Evolutionary conservation across 139 green algal species (phyloP), one percentile per base, ranked within the genome.

Genomic region (Auxenochlorella pyrenoidosa): DNA sequence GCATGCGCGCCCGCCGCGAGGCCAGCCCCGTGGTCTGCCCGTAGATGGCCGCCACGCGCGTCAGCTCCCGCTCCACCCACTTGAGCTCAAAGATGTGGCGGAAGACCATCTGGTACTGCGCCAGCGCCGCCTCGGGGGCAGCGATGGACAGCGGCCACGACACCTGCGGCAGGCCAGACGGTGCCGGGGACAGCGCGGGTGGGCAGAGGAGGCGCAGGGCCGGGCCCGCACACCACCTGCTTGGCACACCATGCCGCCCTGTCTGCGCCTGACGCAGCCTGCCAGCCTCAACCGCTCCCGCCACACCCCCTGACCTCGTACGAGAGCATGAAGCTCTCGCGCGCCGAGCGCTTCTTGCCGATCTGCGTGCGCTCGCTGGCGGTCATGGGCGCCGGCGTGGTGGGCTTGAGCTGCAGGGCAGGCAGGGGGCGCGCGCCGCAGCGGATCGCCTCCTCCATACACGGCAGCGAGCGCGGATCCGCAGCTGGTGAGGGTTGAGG

Each of bases 31-130:
- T 85, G 71, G 92, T 93, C n/a, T 71, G 79, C 77, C 96, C 94
- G 58, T 95, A 91, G 38, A 91, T 71, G 41, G 91, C 83, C 91
- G 94, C 97, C 26, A 94, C 91, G 32, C 77, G 82, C 30, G 86
- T 88, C 65, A 99, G 93, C 89, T 96, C 86, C n/a, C 93, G 87
- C 91, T 99, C 97, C 60, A 94, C 91, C 68, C 92, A 93, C 90
- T 98, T 98, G 58, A 98, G 91, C 44, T 91, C 88, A 78, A 98
- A 96, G 34, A 99, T 87, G 87, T 98, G 94, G 85, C 95, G 87
- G 83, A 98, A 97, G 32, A 98, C 88, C 40, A 98, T 89, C 87
- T 99, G 97, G 93, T 99, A 99, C 86, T 96, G 94, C n/a, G 91
- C 88, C 63, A 98, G 87, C 76, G 94, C 90, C 19, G 90, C 77